phyloP scores from a whole-genome alignment of 2,329 filamentous ascomycete species.

The Arthrobotrys conoides region DNA sequence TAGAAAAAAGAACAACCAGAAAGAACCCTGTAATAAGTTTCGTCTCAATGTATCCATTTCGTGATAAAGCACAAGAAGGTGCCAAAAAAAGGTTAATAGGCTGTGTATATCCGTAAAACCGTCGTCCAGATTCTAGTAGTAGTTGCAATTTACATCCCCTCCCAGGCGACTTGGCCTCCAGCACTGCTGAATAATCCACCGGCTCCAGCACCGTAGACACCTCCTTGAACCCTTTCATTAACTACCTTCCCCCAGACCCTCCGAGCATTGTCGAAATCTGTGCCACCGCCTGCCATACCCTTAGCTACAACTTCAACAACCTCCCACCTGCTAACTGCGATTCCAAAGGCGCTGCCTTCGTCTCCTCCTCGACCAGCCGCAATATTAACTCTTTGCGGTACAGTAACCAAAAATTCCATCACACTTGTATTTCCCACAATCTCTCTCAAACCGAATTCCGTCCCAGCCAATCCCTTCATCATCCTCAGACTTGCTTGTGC shows the following conservation, averaged over 20 bases:
- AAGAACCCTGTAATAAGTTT: conserved; percentile 7
- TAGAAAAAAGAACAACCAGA: not conserved
- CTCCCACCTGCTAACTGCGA: conserved; percentile 53
- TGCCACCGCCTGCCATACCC: conserved; percentile 52
- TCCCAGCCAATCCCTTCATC: conserved; percentile 43
- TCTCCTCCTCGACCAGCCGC: conserved; percentile 50
- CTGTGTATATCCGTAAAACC: not conserved
- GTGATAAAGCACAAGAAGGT: conserved; percentile 3
- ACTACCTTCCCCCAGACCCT: conserved; percentile 55
- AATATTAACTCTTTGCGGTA: conserved; percentile 52
- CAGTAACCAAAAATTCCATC: conserved; percentile 56
- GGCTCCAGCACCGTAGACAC: conserved; percentile 44
- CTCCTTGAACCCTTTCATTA: conserved; percentile 51
- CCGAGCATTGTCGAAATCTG: conserved; percentile 47
- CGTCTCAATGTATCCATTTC: conserved; percentile 18
- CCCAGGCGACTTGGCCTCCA: conserved; percentile 49
- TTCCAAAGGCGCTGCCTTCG: conserved; percentile 51
- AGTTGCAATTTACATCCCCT: conserved; percentile 43
- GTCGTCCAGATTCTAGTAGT: conserved; percentile 6
- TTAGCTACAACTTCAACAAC: conserved; percentile 47
- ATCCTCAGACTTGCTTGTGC: conserved; percentile 56
- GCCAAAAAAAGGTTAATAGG: not conserved
- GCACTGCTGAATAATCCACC: conserved; percentile 24
- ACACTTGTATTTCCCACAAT: conserved; percentile 42
- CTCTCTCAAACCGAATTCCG: conserved; percentile 47